phyloP scores from a whole-genome alignment of 2,329 filamentous ascomycete species.

The Pseudogymnoascus verrucosus region DNA sequence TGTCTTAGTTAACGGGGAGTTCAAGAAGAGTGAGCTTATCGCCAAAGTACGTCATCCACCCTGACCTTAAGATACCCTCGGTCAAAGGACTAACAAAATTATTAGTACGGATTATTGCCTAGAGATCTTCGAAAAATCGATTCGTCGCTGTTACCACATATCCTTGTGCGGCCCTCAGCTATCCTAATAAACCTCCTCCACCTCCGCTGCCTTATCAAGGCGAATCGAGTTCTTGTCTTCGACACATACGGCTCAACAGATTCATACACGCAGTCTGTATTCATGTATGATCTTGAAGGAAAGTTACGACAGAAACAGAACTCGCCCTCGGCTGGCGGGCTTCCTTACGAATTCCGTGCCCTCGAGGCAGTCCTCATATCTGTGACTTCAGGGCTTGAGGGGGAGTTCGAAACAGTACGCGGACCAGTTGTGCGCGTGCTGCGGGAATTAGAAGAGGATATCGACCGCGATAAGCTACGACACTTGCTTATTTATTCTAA shows the following conservation, averaged over 20 bases:
- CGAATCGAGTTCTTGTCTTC: constrained; percentile 88
- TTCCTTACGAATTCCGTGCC: constrained; percentile 94
- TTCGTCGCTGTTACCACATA: constrained; percentile 89
- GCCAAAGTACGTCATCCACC: constrained; percentile 57
- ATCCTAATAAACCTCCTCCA: constrained; percentile 96
- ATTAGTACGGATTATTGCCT: constrained; percentile 79
- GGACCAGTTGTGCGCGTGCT: constrained; percentile 87
- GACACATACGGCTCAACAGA: constrained; percentile 93
- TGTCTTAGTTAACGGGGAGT: constrained; percentile 87
- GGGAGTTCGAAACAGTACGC: constrained; percentile 87
- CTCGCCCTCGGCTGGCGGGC: constrained; percentile 47
- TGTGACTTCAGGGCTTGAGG: constrained; percentile 84
- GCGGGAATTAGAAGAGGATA: constrained; percentile 88
- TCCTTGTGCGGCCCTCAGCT: constrained; percentile 83
- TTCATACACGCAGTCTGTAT: constrained; percentile 89
- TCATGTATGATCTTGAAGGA: constrained; percentile 95
- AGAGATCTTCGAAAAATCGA: constrained; percentile 97
- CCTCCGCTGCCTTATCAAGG: constrained; percentile 88
- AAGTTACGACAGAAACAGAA: constrained; percentile 76
- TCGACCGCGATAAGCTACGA: constrained; percentile 87
- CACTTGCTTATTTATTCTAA: constrained; percentile 91
- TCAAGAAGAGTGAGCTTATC: constrained; percentile 95
- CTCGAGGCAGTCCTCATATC: constrained; percentile 92
- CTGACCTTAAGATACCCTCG: constrained; percentile 14
- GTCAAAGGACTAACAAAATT: neutral